Evolutionary conservation across 306 rosid species (phyloP), one percentile per base, ranked within the genome.

Genomic region (Senna siamea): DNA sequence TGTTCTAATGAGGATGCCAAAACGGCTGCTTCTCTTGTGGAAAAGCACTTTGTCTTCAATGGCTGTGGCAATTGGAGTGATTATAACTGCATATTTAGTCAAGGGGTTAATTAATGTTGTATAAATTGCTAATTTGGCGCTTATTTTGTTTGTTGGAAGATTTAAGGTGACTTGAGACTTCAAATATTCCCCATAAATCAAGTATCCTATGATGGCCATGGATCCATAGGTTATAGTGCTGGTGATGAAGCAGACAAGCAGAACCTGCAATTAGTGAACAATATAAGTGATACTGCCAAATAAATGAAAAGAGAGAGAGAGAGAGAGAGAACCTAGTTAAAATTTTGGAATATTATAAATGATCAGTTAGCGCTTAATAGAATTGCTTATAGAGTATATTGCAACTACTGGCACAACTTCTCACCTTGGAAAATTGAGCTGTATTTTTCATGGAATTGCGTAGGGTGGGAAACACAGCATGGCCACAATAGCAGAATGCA

Each of bases 381-480:
- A 26, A 26, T 26, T 26, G 2, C 30, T 26, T 1, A 26, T 26
- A 26, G 30, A 26, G 3, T 26, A 26, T 26, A 26, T 26, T 13
- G 40, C 19, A 30, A 14, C 10, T 58, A 58, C 1, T 5, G 10
- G n/a, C 0, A 14, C 0, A 62, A 9, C 28, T 43, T 46, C 41
- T 47, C 65, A 88, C 94, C 94, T 79, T 87, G 8, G 86, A 65
- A 76, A 89, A 87, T 34, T 85, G 85, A 43, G 69, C 75, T 74
- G 73, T 77, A 6, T 87, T 80, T 63, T 34, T 78, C 92, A 89
- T 89, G 46, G 92, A 89, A 35, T 73, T 76, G 73, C 82, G 71
- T 5, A 89, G 37, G 7, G 85, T 89, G 6, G 95, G 95, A 40
- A 89, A 85, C 35, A 89, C 84, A 14, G 88, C 72, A 60, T 89